Base-by-base conservation (phyloP, 108 stramenopile species). In the Pseudonitzschia delicatissima region DNA sequence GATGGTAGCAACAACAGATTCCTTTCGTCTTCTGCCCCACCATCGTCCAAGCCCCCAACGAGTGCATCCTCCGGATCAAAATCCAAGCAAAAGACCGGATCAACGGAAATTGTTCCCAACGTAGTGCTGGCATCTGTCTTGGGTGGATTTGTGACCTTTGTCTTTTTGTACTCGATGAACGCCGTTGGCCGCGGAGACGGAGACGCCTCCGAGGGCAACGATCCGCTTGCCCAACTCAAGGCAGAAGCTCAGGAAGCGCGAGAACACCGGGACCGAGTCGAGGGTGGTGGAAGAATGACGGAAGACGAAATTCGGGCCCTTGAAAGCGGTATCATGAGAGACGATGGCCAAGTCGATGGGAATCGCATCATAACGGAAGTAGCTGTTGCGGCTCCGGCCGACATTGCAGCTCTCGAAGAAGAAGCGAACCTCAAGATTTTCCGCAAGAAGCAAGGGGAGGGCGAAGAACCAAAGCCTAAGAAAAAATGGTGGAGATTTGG, bases 401-500 rank as follows among this genome's bases (percentile, higher is more conserved):
- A 76, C 32, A 76, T 76, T 64, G 62, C 74, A 9, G 37, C 52
- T 8, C 21, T 68, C 0, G 74, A 76, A 35, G 73, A 74, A 29
- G 74, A 76, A 31, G 67, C 62, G 1, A 64, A 59, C 44, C 63
- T 55, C 1, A 68, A 49, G 40, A 42, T 68, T 15, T 68, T 74
- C 27, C 49, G 61, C 17, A 17, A 29, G 18, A 60, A 60, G 21
- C 32, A 51, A 36, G 31, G 33, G 0, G 57, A 39, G 36, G 26
- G 11, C 4, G 48, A 32, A 4, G 40, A 61, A 25, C 34, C 37
- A 39, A 17, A 34, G 2, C 25, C 29, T 17, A 68, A 68, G 35
- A 76, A 76, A 55, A 76, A 76, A 20, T 62, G 68, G 1, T 76
- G 74, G 69, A 64, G 74, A 64, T 76, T 76, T 69, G 74, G 74